Base-by-base conservation (phyloP, 176 grass and related monocot species). In the Oryza meridionalis region DNA sequence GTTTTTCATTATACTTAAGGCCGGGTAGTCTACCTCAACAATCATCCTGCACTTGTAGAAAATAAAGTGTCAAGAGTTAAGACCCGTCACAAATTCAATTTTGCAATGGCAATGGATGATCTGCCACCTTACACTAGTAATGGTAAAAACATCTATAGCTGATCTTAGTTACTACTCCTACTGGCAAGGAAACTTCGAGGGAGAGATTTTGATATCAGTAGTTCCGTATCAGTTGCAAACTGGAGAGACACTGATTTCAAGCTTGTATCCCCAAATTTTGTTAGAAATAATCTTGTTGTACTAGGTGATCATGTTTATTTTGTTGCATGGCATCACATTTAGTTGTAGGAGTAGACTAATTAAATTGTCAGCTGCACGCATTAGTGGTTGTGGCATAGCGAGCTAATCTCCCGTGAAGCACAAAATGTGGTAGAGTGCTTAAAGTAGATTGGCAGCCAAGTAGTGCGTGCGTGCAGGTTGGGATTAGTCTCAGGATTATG, bases 201-300 rank as follows among this genome's bases (percentile, higher is more conserved):
- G 35, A 15, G 31, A 37, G 5, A 53, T 37, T 76, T 59, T 49
- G 5, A 38, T 76, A 24, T 76, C 32, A 76, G 50, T 22, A 61
- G 19, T 59, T 76, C 50, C 29, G 59, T 19, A 33, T n/a, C 11
- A 65, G 59, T 65, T 74, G 42, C 58, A 24, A 83, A 74, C 31
- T 65, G 12, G 70, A 65, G 65, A 83, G 40, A 65, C 7, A 83
- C 3, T 73, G 6, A 49, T 25, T 15, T 47, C 42, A 29, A 83
- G n/a, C 70, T 73, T 73, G 26, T 82, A 66, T 10, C 53, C 26
- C 38, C 25, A 38, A 73, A 63, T 14, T 40, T 29, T 29, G 29
- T 29, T 29, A 29, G 29, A 29, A 29, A 29, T 29, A 29, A 29
- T 29, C 29, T 29, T 29, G 29, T 29, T 29, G 29, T 29, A 29